Base-by-base conservation (phyloP, 2,329 filamentous ascomycete genomes). In the Penicillium sp. region DNA sequence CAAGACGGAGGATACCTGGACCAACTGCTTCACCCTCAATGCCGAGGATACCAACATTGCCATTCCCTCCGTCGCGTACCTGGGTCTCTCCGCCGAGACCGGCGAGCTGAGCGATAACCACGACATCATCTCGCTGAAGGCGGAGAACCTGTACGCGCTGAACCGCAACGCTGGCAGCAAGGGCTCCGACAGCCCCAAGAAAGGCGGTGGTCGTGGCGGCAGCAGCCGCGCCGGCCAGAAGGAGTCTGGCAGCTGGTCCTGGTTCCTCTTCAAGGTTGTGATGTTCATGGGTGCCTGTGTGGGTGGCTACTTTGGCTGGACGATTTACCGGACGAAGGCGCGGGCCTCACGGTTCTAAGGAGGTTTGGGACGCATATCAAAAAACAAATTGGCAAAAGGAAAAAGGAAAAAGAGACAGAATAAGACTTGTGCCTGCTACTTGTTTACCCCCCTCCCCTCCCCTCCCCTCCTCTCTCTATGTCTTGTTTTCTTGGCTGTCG, bases 51-150 rank as follows among this genome's bases (percentile, higher is more conserved):
- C 87, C 61, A 89, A 90, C 35, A 83, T 88, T 69, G 88, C 90
- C 69, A 89, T 99, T 66, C 95, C 95, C n/a, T 81, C 83, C 10
- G 84, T 88, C 55, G 80, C 84, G 31, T 89, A 88, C 74, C 78
- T 89, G 5, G 86, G 86, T 63, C 86, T 89, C 79, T 84, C 77
- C 25, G 80, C 79, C 4, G 94, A 98, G 82, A 98, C 95, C 15
- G 95, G 95, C 72, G 94, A 99, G 81, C 86, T 99, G 66, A 92
- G 88, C 78, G 95, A 99, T 80, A 96, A 96, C 83, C 94, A 97
- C 83, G 95, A 99, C 79, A 96, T 99, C 76, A 87, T 98, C 74
- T 90, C 87, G 53, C 85, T 99, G 69, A 83, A 88, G 64, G 89
- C 94, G 58, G 90, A 90, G 82, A 99, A 97, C 77, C 82, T 99